A percentile compares a stretch with the other conserved stretches of the same genome.
These are phyloP conservation scores for Pecoramyces ruminantium DNA, from an alignment of 192 early-diverging fungal species.

Conservation along the genomic window DNA sequence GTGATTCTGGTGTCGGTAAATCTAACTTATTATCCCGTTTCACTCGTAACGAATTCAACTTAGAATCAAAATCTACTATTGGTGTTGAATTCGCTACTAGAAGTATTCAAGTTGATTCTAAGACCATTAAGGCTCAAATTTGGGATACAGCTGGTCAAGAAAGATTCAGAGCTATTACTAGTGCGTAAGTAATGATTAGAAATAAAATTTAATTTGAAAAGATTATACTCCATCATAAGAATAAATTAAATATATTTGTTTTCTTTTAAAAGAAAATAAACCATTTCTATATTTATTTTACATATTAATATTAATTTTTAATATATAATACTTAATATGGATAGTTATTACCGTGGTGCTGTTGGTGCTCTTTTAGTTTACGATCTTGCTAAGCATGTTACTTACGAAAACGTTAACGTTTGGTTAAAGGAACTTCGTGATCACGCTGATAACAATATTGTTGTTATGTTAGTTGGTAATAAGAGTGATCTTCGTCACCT, in stretches of 20 bases:
- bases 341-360: slow-evolving; percentile 87
- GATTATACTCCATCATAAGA: too few species aligned
- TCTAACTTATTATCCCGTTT: slow-evolving; percentile 94
- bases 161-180: slow-evolving; percentile 27
- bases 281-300: too few species aligned
- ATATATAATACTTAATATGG: too few species aligned
- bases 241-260: too few species aligned
- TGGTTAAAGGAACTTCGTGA: slow-evolving; percentile 98
- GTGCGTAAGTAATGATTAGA: slow-evolving; percentile 27
- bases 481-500: slow-evolving; percentile 96
- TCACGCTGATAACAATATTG: slow-evolving; percentile 94
- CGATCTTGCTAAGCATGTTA: slow-evolving; percentile 89
- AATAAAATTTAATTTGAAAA: too few species aligned
- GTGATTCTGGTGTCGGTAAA: slow-evolving; percentile 94
- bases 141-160: slow-evolving; percentile 95
- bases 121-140: slow-evolving; percentile 98
- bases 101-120: slow-evolving; percentile 87
- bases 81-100: slow-evolving; percentile 97
- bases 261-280: too few species aligned
- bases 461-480: slow-evolving; percentile 98
- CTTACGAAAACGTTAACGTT: slow-evolving; percentile 88
- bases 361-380: slow-evolving; percentile 93
- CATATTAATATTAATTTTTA: too few species aligned
- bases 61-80: slow-evolving; percentile 97
- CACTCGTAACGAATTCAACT: slow-evolving; percentile 94